phyloP scores from a whole-genome alignment of 1,139 yeast species.

The Magnusiomyces suaveolens region DNA sequence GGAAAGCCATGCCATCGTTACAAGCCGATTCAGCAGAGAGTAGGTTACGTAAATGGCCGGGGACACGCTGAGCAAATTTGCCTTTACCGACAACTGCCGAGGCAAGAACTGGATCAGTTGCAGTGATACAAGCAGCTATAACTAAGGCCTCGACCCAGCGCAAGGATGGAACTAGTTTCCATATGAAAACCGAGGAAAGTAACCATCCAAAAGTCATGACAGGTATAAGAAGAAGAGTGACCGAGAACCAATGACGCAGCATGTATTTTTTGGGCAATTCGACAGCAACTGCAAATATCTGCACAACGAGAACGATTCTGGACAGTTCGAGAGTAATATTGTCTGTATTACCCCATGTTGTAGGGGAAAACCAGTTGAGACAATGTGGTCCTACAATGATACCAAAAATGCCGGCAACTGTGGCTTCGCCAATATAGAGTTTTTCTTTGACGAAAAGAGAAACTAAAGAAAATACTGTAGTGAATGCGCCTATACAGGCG shows the following conservation, averaged over 20 bases:
- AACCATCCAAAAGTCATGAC: constrained; percentile 96
- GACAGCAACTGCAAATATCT: constrained; percentile 95
- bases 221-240: constrained; percentile 67
- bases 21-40: constrained; percentile 93
- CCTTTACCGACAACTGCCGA: constrained; percentile 98
- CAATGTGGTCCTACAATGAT: constrained; percentile 91
- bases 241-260: constrained; percentile 84
- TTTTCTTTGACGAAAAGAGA: constrained; percentile 86
- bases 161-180: constrained; percentile 77
- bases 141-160: constrained; percentile 66
- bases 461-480: constrained; percentile 73
- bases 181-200: constrained; percentile 73
- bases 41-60: constrained; percentile 87
- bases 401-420: constrained; percentile 87
- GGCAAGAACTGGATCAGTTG: constrained; percentile 95
- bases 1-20: constrained; percentile 98
- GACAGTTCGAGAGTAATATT: constrained; percentile 80
- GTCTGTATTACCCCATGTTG: constrained; percentile 86
- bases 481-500: constrained; percentile 85
- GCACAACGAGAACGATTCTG: constrained; percentile 79
- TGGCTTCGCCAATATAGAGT: constrained; percentile 89
- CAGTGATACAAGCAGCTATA: constrained; percentile 89
- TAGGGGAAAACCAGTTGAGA: constrained; percentile 78
- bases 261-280: constrained; percentile 90
- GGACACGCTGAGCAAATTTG: constrained; percentile 92